These are phyloP conservation scores for Picochlorum sp. DNA, from an alignment of 139 green algal species.

Conservation along the genomic window DNA sequence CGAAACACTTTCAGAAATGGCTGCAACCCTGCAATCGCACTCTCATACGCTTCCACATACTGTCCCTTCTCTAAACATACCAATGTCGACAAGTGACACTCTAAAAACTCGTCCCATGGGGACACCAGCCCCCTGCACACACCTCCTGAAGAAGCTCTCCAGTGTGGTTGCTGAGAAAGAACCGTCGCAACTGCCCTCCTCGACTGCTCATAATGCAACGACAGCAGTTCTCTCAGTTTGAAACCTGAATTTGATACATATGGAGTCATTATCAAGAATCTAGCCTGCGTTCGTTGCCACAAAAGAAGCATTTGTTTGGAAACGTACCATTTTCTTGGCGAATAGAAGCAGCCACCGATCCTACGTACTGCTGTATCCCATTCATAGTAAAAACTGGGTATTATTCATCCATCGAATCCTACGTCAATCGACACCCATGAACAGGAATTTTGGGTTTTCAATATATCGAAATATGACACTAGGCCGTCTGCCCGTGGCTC, in stretches of 20 bases:
- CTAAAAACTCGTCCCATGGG: conserved; percentile 31
- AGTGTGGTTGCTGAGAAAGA: conserved; percentile 10
- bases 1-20: conserved; percentile 37
- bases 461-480: too few relatives aligned
- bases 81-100: conserved; percentile 20
- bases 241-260: conserved; percentile 5
- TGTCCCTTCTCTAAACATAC: conserved; percentile 21
- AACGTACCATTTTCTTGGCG: conserved; percentile 11
- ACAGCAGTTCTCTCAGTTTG: conserved; percentile 11
- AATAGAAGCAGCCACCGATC: conserved; percentile 5
- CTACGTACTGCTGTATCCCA: conserved; percentile 12
- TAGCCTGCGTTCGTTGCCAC: too few relatives aligned
- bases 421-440: background rate
- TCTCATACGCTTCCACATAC: conserved; percentile 29
- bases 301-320: too few relatives aligned
- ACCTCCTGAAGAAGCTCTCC: conserved; percentile 10
- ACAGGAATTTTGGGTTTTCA: too few relatives aligned
- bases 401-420: background rate
- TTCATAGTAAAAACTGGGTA: conserved; percentile 6
- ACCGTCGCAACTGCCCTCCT: conserved; percentile 2
- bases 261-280: too few relatives aligned
- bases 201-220: conserved; percentile 1
- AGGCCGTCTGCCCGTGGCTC: too few relatives aligned
- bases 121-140: conserved; percentile 11
- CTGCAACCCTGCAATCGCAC: conserved; percentile 16